phyloP scores from a whole-genome alignment of 2,329 filamentous ascomycete species.

The Phialophora chinensis region DNA sequence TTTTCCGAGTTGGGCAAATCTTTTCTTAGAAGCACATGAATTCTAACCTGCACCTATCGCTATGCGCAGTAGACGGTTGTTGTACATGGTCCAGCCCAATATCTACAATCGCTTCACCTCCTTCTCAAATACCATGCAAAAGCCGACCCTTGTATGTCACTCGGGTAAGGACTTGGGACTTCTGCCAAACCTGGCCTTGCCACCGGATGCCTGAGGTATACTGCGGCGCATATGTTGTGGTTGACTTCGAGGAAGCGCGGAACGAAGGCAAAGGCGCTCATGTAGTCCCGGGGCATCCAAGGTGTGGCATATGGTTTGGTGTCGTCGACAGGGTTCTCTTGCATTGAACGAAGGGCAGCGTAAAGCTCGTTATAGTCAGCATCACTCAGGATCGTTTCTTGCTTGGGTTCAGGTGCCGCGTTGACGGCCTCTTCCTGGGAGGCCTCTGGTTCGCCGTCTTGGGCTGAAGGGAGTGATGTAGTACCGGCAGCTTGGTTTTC shows the following conservation, averaged over 20 bases:
- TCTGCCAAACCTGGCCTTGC: constrained; percentile 80
- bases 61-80: constrained; percentile 12
- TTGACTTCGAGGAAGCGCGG: constrained; percentile 96
- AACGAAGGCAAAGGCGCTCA: constrained; percentile 93
- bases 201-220: constrained; percentile 93
- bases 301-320: constrained; percentile 87
- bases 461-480: constrained; percentile 29
- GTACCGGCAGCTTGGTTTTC: constrained; percentile 34
- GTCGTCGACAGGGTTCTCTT: constrained; percentile 76
- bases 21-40: neutral
- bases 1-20: neutral
- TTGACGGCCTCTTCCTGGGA: constrained; percentile 38
- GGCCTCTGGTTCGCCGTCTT: constrained; percentile 23
- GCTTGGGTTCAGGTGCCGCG: constrained; percentile 47
- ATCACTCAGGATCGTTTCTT: constrained; percentile 54
- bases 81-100: constrained; percentile 12
- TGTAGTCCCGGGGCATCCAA: constrained; percentile 84
- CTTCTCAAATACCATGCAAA: constrained; percentile 94
- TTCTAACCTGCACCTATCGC: constrained; percentile 18
- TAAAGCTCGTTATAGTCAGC: constrained; percentile 55
- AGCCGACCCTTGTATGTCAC: constrained; percentile 75
- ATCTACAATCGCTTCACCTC: constrained; percentile 59
- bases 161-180: constrained; percentile 80
- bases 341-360: constrained; percentile 66
- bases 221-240: constrained; percentile 92